Base-by-base conservation (phyloP, 169 alveolate species). In the Cryptosporidium tyzzeri region DNA sequence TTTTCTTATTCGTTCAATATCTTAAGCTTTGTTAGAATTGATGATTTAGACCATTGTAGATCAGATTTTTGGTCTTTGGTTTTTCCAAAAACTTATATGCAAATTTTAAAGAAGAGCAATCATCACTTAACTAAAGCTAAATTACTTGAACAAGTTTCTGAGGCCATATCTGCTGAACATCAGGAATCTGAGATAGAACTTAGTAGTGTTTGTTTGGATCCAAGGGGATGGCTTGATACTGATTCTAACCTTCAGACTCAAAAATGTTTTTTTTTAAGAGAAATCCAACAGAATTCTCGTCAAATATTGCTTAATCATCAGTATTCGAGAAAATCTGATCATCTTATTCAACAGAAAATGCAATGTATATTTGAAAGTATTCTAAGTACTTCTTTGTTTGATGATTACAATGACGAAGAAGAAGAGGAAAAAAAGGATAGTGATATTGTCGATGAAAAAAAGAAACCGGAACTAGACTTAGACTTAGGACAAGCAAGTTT, bases 31-130 rank as follows among this genome's bases (percentile, higher is more conserved):
- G 59, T 80, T 33, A 80, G 89, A 65, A 44, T 80, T 37, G 89
- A 80, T 37, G 89, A 80, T 50, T 65, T 80, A 31, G 80, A 80
- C 44, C 55, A 62, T 31, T 65, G 44, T 26, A 26, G 55, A 31
- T 80, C 89, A 21, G 89, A 59, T 45, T 80, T 61, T 45, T 80
- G 89, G 89, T 80, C 89, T 1, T 2, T 80, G 67, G 5, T 50
- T n/a, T 41, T 65, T 53, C 89, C 71, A 26, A 62, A 80, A 37
- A 59, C 89, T 10, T 29, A 39, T 29, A 31, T 53, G 41, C 59
- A 73, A 23, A 31, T 31, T 39, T n/a, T 53, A 14, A 29, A 21
- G 8, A 51, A 73, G 16, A 59, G 23, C 18, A 18, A 73, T n/a
- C n/a, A 73, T 18, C 39, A 59, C 4, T 41, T 33, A 14, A 9